Percentiles rank a stretch among this genome's conserved stretches.
These are phyloP conservation scores for Boletus insuetus DNA, from an alignment of 768 basidiomycete species.

Conservation along the genomic window DNA sequence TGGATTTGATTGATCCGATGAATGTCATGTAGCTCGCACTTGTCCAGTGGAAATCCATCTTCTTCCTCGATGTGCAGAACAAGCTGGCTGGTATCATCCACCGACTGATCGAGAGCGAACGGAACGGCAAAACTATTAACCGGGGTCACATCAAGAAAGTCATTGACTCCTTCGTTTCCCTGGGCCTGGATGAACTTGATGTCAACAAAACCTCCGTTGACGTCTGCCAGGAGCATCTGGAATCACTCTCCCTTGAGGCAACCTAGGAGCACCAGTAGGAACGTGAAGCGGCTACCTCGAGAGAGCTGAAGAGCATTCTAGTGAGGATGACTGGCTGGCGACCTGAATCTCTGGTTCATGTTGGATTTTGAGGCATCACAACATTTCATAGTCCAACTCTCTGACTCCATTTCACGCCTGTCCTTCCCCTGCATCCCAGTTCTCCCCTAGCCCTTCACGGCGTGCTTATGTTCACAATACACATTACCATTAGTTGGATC, in stretches of 20 bases:
- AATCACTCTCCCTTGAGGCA: no score
- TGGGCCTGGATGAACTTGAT: slow-evolving; percentile 90
- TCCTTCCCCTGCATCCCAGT: no score
- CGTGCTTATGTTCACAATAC: no score
- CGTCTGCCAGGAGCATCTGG: no score
- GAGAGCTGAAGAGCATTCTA: slow-evolving; percentile 88
- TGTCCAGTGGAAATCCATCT: slow-evolving; percentile 91
- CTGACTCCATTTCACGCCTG: no score
- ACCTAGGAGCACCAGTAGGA: slow-evolving; percentile 89
- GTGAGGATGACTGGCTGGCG: slow-evolving; percentile 67
- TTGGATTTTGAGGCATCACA: no score
- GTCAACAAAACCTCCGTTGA: slow-evolving; percentile 88
- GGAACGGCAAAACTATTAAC: slow-evolving; percentile 93
- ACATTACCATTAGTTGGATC: no score
- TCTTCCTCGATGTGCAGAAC: slow-evolving; percentile 83
- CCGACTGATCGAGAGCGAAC: slow-evolving; percentile 86
- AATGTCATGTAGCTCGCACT: slow-evolving; percentile 67
- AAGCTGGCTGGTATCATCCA: slow-evolving; percentile 86
- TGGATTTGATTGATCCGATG: not conserved
- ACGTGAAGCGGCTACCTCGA: slow-evolving; percentile 88
- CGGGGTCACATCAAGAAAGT: slow-evolving; percentile 92
- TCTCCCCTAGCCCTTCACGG: no score
- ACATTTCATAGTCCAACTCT: no score
- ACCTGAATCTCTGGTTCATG: no score
- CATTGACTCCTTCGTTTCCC: slow-evolving; percentile 90